A percentile compares a stretch with the other conserved stretches of the same genome.
Conservation (phyloP, 140 eudicot species). For the Bidens hawaiensis region DNA sequence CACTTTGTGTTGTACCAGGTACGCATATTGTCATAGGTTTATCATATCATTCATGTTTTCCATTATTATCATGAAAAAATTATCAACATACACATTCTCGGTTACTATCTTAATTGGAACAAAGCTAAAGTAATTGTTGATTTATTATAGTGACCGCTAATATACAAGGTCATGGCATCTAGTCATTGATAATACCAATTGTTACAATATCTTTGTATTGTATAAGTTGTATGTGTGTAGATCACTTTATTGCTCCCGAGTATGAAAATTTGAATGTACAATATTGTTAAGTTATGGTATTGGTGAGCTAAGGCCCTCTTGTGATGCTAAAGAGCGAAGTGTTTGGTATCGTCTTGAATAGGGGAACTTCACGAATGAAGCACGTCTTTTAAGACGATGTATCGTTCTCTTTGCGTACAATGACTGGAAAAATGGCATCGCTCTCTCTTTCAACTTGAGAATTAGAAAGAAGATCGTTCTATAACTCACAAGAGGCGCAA, state of each 20-base stretch:
- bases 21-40: too few species aligned
- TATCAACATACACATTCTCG: too few species aligned
- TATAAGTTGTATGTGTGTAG: background rate
- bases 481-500: conserved; percentile 46
- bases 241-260: background rate
- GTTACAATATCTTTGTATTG: background rate
- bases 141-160: background rate
- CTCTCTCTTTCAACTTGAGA: conserved; percentile 57
- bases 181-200: background rate
- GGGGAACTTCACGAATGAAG: conserved; percentile 53
- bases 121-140: background rate
- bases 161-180: background rate
- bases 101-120: too few species aligned
- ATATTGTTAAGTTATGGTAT: conserved; percentile 22
- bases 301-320: conserved; percentile 68
- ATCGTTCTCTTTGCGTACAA: conserved; percentile 57
- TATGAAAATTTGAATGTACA: background rate
- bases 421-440: conserved; percentile 45
- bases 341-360: conserved; percentile 44
- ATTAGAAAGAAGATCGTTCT: conserved; percentile 53
- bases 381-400: conserved; percentile 52
- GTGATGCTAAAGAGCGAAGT: conserved; percentile 44
- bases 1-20: too few species aligned
- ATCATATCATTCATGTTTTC: too few species aligned
- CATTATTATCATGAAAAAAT: too few species aligned